Evolutionary conservation across 352 stramenopile genomes (phyloP).

Genomic region (Pythium myriotylum): DNA sequence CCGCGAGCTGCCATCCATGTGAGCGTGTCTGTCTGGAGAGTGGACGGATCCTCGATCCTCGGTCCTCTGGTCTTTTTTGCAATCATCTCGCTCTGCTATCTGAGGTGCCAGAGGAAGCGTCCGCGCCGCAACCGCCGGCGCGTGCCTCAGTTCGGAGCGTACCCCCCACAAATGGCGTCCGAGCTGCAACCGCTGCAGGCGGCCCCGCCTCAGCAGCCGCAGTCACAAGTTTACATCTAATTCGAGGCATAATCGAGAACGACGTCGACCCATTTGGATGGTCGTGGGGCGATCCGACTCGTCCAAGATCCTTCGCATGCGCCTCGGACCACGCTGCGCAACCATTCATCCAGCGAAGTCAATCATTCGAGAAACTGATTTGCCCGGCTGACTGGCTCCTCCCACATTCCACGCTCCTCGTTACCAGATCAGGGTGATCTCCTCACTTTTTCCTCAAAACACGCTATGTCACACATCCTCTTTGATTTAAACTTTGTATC

Average conservation of each 20-base stretch:
- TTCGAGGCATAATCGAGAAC: neutral
- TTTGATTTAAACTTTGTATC: neutral
- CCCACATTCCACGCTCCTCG: slow-evolving; percentile 7
- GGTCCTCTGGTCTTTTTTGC: slow-evolving; percentile 21
- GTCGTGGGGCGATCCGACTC: neutral
- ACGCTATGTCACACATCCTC: neutral
- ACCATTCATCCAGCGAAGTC: slow-evolving; percentile 1
- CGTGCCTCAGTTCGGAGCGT: slow-evolving; percentile 5
- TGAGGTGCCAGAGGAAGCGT: slow-evolving; percentile 23
- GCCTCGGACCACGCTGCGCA: too few relatives aligned
- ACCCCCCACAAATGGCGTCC: neutral
- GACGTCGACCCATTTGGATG: neutral
- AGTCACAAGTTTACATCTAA: slow-evolving; percentile 19
- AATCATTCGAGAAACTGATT: slow-evolving; percentile 14
- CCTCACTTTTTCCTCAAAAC: slow-evolving; percentile 10
- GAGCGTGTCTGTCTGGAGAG: slow-evolving; percentile 5
- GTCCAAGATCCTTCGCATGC: too few relatives aligned
- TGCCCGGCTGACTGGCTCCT: slow-evolving; percentile 16
- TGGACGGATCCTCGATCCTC: slow-evolving; percentile 6
- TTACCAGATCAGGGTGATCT: slow-evolving; percentile 15
- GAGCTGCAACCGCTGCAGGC: slow-evolving; percentile 20
- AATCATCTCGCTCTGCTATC: slow-evolving; percentile 26
- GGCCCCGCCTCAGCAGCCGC: slow-evolving; percentile 6
- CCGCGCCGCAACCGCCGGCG: slow-evolving; percentile 9
- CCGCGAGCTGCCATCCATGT: slow-evolving; percentile 13